These are phyloP conservation scores for Aspergillus heteromorphus DNA, from an alignment of 495 filamentous ascomycete genomes.

Conservation along the genomic window DNA sequence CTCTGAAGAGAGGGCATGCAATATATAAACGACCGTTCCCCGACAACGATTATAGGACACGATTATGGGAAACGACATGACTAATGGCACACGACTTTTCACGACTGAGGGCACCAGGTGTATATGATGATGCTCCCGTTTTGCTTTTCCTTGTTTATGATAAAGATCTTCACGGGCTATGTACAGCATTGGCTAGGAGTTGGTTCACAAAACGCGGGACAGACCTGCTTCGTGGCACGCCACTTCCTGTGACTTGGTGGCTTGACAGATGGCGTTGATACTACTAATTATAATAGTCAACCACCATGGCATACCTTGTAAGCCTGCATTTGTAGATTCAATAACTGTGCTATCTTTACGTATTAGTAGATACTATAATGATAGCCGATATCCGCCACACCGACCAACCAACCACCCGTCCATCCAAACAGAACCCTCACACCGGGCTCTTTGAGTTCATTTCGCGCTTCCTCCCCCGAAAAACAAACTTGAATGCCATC, in stretches of 20 bases:
- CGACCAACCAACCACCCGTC: neutral
- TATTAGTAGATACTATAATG: too few species aligned
- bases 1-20: neutral
- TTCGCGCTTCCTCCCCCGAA: constrained; percentile 2
- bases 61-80: neutral
- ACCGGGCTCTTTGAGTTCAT: constrained; percentile 16
- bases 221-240: neutral
- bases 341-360: too few species aligned
- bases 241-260: neutral
- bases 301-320: neutral
- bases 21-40: neutral
- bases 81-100: neutral
- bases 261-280: neutral
- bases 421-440: constrained; percentile 7
- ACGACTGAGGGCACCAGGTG: neutral
- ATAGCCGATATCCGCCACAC: too few species aligned
- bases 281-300: neutral
- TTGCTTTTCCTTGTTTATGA: neutral
- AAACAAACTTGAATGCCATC: constrained; percentile 25
- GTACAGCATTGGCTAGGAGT: neutral
- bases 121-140: neutral
- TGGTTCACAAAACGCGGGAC: neutral
- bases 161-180: neutral
- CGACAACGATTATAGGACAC: too few species aligned
- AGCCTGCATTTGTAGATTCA: too few species aligned